These are phyloP conservation scores for Chernovozyma sophiae-reginae DNA, from an alignment of 1,139 yeast species.

Conservation along the genomic window DNA sequence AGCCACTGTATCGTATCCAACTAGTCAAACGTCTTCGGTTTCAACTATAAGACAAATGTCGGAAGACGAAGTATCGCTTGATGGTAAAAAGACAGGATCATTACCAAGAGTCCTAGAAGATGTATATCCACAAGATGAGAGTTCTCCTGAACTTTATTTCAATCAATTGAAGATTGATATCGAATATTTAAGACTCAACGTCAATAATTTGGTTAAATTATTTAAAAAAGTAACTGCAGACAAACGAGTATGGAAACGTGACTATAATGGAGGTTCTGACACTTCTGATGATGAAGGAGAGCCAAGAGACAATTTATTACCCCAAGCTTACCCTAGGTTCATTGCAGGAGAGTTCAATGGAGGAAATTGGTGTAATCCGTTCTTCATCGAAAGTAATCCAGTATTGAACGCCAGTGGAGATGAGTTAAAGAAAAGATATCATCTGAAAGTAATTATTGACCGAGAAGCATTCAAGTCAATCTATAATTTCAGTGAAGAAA, in stretches of 20 bases:
- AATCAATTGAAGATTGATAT: conserved; percentile 38
- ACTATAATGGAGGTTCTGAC: conserved; percentile 38
- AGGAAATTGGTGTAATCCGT: conserved; percentile 71
- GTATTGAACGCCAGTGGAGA: conserved; percentile 44
- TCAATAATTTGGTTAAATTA: conserved; percentile 24
- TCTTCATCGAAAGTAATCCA: conserved; percentile 41
- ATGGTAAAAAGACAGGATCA: neutral
- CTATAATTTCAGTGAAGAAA: conserved; percentile 31
- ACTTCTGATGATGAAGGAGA: conserved; percentile 31
- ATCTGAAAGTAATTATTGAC: conserved; percentile 48
- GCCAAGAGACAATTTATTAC: conserved; percentile 41
- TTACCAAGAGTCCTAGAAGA: neutral
- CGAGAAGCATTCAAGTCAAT: conserved; percentile 42
- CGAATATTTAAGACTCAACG: conserved; percentile 27
- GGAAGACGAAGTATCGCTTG: conserved; percentile 8
- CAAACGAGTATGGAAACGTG: conserved; percentile 29
- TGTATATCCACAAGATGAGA: neutral
- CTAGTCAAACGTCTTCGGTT: conserved; percentile 17
- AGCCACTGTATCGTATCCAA: neutral
- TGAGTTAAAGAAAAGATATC: conserved; percentile 39
- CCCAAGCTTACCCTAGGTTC: conserved; percentile 68
- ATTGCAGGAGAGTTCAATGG: conserved; percentile 62
- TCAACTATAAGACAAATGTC: conserved; percentile 20
- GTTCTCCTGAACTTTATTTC: conserved; percentile 19
- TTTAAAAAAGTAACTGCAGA: conserved; percentile 30